Evolutionary conservation across 2,329 filamentous ascomycete species (phyloP).

Genomic region (Colletotrichum sidae): DNA sequence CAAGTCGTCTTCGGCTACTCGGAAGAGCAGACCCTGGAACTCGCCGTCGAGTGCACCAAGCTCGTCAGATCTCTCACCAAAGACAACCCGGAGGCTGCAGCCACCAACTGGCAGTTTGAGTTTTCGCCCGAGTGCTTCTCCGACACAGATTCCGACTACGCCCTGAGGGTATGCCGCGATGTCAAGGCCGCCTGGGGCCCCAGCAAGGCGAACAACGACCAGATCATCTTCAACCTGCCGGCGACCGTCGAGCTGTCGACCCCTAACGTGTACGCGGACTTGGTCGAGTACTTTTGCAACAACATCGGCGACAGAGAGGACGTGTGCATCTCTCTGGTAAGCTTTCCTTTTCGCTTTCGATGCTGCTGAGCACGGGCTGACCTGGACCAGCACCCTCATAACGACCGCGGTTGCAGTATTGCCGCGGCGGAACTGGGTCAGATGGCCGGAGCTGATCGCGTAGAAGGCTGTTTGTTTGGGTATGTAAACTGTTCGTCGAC

Average conservation of each 20-base stretch:
- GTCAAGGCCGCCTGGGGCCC: slow-evolving; percentile 91
- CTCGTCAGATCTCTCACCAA: slow-evolving; percentile 92
- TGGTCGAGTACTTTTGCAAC: slow-evolving; percentile 94
- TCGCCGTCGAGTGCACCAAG: slow-evolving; percentile 88
- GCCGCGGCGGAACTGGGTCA: slow-evolving; percentile 92
- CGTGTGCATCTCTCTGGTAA: slow-evolving; percentile 80
- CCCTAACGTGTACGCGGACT: slow-evolving; percentile 94
- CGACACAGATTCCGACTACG: slow-evolving; percentile 87
- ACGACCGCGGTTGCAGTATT: slow-evolving; percentile 90
- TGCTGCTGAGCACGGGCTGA: not conserved
- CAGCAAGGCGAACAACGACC: slow-evolving; percentile 69
- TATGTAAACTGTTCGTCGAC: not conserved
- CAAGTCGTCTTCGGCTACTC: slow-evolving; percentile 89
- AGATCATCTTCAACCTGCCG: slow-evolving; percentile 96
- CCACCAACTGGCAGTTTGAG: slow-evolving; percentile 80
- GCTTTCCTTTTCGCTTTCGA: not conserved
- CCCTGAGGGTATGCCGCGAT: slow-evolving; percentile 85
- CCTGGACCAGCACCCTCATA: slow-evolving; percentile 77
- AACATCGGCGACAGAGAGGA: slow-evolving; percentile 88
- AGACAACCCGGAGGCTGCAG: slow-evolving; percentile 67
- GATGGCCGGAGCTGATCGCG: slow-evolving; percentile 95
- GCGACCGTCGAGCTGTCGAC: slow-evolving; percentile 96
- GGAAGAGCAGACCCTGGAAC: slow-evolving; percentile 82
- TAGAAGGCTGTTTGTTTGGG: slow-evolving; percentile 93
- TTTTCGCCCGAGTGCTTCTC: slow-evolving; percentile 93